A percentile compares a stretch with the other conserved stretches of the same genome.
These are phyloP conservation scores for Starmera dryadoides DNA, from an alignment of 805 yeast species.

Conservation along the genomic window DNA sequence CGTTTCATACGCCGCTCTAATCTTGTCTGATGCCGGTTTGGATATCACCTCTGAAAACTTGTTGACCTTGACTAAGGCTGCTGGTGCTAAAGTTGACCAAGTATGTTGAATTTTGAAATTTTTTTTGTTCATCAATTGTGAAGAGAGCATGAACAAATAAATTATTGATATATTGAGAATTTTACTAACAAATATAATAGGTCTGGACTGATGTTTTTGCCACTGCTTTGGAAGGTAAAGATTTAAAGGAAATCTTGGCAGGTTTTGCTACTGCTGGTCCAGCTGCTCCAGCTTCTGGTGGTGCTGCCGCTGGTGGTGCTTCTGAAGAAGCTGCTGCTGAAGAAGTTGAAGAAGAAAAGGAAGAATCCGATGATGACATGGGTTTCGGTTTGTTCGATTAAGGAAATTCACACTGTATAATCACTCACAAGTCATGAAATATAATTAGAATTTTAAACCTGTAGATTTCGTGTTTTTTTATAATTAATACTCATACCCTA, in stretches of 20 bases:
- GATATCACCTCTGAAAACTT: slow-evolving; percentile 85
- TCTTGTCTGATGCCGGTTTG: slow-evolving; percentile 94
- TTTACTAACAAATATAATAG: slow-evolving; percentile 19
- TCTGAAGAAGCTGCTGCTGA: slow-evolving; percentile 52
- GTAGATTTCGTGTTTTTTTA: not conserved
- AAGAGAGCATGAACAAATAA: not conserved
- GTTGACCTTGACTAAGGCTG: slow-evolving; percentile 64
- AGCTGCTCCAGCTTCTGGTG: slow-evolving; percentile 43
- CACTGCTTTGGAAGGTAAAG: slow-evolving; percentile 75
- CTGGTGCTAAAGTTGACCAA: slow-evolving; percentile 68
- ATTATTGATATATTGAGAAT: too few species aligned
- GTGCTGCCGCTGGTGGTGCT: slow-evolving; percentile 38
- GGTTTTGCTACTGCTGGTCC: slow-evolving; percentile 46
- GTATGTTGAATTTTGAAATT: slow-evolving; percentile 19
- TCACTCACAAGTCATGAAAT: slow-evolving; percentile 1
- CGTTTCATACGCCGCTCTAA: slow-evolving; percentile 96
- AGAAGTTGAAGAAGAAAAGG: slow-evolving; percentile 51
- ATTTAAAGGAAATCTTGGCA: slow-evolving; percentile 61
- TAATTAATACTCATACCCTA: too few species aligned
- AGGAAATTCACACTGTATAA: slow-evolving; percentile 17
- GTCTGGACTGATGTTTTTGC: slow-evolving; percentile 81
- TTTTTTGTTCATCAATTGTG: not conserved
- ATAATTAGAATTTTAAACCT: not conserved
- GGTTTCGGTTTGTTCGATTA: slow-evolving; percentile 90
- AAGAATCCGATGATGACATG: slow-evolving; percentile 79